A percentile compares a stretch with the other conserved stretches of the same genome.
Conservation (phyloP, 495 filamentous ascomycete genomes). For the Neurospora africana region DNA sequence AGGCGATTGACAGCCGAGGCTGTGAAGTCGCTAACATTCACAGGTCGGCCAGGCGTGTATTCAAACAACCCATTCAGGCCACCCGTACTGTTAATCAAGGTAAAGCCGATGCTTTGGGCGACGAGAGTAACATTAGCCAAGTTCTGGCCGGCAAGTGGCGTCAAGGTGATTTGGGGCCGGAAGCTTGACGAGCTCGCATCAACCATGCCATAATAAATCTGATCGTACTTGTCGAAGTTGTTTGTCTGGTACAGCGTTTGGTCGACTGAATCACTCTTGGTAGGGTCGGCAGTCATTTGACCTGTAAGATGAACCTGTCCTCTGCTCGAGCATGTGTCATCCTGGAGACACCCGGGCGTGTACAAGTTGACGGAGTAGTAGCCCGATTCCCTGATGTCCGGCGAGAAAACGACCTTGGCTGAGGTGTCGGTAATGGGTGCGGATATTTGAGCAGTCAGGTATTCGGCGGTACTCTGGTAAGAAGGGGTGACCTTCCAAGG, state of each 20-base stretch:
- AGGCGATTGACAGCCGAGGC: slow-evolving; percentile 65
- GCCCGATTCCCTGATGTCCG: slow-evolving; percentile 79
- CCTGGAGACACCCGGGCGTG: slow-evolving; percentile 80
- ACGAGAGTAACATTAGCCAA: slow-evolving; percentile 60
- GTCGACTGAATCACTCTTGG: slow-evolving; percentile 32
- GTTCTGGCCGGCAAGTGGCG: slow-evolving; percentile 54
- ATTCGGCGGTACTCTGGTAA: slow-evolving; percentile 54
- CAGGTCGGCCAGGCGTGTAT: slow-evolving; percentile 56
- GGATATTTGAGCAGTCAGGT: slow-evolving; percentile 58
- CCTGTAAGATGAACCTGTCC: slow-evolving; percentile 75
- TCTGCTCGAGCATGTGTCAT: slow-evolving; percentile 61
- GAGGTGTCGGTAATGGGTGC: slow-evolving; percentile 41
- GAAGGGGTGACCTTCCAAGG: slow-evolving; percentile 60
- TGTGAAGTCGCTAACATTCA: slow-evolving; percentile 51
- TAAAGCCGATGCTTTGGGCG: slow-evolving; percentile 75
- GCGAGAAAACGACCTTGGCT: slow-evolving; percentile 63
- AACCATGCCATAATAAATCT: slow-evolving; percentile 73
- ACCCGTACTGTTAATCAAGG: slow-evolving; percentile 54
- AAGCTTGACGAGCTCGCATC: slow-evolving; percentile 67
- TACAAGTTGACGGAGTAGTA: slow-evolving; percentile 82
- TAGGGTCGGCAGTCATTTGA: slow-evolving; percentile 43
- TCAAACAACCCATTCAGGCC: slow-evolving; percentile 88
- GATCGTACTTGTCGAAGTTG: slow-evolving; percentile 87
- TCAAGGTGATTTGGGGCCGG: slow-evolving; percentile 69
- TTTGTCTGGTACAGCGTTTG: slow-evolving; percentile 76